Base-by-base conservation (phyloP, 1,139 yeast genomes). In the Diutina catenulata region DNA sequence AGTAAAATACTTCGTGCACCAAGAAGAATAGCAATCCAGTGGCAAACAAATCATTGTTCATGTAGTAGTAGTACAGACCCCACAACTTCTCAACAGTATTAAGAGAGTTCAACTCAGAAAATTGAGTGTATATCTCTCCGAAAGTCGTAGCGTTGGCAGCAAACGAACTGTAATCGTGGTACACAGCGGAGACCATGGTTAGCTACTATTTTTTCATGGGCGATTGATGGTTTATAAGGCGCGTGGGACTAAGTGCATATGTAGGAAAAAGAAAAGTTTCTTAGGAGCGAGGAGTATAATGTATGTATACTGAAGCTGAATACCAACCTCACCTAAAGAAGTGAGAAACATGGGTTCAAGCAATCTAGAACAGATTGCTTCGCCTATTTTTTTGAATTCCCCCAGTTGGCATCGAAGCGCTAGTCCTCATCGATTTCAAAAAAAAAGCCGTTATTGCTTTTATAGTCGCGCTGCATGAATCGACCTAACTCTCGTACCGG, bases 1-100 rank as follows among this genome's bases (percentile, higher is more conserved):
- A 67, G 46, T 67, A 67, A 46, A 62, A 59, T 22, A 62, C 22
- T 44, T 67, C 72, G 42, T 67, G 72, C 33, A 59, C 55, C 27
- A 57, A 43, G 47, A 67, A 66, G 50, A 67, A 61, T 39, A 66
- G 50, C 38, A 66, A 53, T 2, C 72, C 72, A 18, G 72, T 67
- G 37, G 72, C 69, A 45, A 67, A 60, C 38, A 66, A 49, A 42
- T 66, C 72, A 45, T 64, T 64, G 40, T 56, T 56, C 45, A 64
- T 56, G 49, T 60, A 64, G 41, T 59, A 52, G 49, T 66, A 66
- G 55, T 64, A 65, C 18, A 68, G 48, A 2, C 60, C 71, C 72
- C 72, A 67, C 25, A 59, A 28, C 43, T 57, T 59, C 44, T 67
- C 72, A 29, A 60, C 9, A 18, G 51, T 16, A 38, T 49, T 57